These are phyloP conservation scores for Lithospermum erythrorhizon DNA, from an alignment of 257 asterid species.

Conservation along the genomic window DNA sequence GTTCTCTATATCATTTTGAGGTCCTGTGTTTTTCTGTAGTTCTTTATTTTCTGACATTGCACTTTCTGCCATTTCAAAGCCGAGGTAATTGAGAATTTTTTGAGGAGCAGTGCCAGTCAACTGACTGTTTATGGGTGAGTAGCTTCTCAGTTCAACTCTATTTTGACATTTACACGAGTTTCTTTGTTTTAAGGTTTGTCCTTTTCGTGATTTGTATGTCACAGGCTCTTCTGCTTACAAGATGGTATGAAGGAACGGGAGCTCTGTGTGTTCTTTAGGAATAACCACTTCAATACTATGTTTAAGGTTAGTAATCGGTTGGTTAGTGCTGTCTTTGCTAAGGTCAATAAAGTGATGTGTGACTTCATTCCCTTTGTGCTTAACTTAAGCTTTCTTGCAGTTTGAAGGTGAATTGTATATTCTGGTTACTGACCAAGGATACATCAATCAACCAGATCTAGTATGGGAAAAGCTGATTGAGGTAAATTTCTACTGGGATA, in stretches of 20 bases:
- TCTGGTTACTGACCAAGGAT: slow-evolving; percentile 91
- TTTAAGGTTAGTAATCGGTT: slow-evolving; percentile 58
- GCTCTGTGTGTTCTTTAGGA: slow-evolving; percentile 88
- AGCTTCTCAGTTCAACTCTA: slow-evolving; percentile 11
- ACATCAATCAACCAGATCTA: slow-evolving; percentile 74
- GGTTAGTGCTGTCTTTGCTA: not conserved
- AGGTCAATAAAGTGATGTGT: slow-evolving; percentile 4
- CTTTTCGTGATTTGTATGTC: slow-evolving; percentile 8
- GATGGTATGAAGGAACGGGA: slow-evolving; percentile 87
- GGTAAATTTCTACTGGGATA: slow-evolving; percentile 26
- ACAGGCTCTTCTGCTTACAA: slow-evolving; percentile 83
- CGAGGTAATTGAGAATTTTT: slow-evolving; percentile 52
- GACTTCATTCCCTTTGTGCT: slow-evolving; percentile 5
- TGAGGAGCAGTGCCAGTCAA: slow-evolving; percentile 92
- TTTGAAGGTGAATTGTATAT: slow-evolving; percentile 85
- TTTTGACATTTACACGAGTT: slow-evolving; percentile 10
- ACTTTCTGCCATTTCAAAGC: slow-evolving; percentile 36
- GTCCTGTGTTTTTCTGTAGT: not conserved
- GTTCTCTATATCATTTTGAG: not conserved
- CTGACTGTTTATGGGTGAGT: slow-evolving; percentile 79
- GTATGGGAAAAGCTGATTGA: slow-evolving; percentile 97
- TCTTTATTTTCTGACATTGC: slow-evolving; percentile 2
- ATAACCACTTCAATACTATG: slow-evolving; percentile 98
- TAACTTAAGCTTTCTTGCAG: slow-evolving; percentile 41
- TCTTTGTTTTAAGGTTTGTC: slow-evolving; percentile 16